Evolutionary conservation across 495 filamentous ascomycete species (phyloP), one percentile per base, ranked within the genome.

Genomic region (Penicillium atrosanguineum): DNA sequence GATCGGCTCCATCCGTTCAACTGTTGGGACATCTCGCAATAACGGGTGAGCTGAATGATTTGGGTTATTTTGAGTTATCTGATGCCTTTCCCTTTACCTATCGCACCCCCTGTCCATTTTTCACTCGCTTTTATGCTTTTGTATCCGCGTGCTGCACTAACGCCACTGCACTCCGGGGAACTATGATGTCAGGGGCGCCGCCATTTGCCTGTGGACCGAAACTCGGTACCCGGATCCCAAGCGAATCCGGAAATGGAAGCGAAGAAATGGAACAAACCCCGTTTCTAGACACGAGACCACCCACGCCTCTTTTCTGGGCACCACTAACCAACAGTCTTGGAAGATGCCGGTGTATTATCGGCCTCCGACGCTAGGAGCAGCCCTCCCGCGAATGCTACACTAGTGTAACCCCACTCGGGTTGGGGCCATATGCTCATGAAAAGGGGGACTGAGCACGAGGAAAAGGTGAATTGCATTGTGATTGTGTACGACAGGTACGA

Each of bases 111-210:
- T 6, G 38, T 34, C 12, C 14, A 1, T 2, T 14, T 14, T 12
- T 34, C 12, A 12, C 1, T 34, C n/a, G n/a, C n/a, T 12, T 34
- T 34, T 14, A 34, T 34, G 4, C 31, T 34, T 34, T 34, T 34
- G 3, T 1, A 34, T 12, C 8, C 31, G 31, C 31, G 11, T 20
- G 2, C 42, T 26, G 19, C 18, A 6, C 23, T 26, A 16, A 5
- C 18, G 20, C n/a, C n/a, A 44, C 20, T 26, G 23, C 41, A 42
- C 42, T 23, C 26, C 9, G 15, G 5, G 34, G 42, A 45, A 39
- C 34, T 29, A 39, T 52, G 50, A 52, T 52, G 42, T 52, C 50
- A 46, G 50, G 31, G 48, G 41, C 29, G 50, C 38, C 16, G 38
- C 38, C 38, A 6, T 40, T 8, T 9, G 6, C 19, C 9, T 7